Percentiles rank a stretch among this genome's conserved stretches.
Evolutionary conservation across 768 basidiomycete genomes (phyloP).

Genomic region (Lentinula sp.): DNA sequence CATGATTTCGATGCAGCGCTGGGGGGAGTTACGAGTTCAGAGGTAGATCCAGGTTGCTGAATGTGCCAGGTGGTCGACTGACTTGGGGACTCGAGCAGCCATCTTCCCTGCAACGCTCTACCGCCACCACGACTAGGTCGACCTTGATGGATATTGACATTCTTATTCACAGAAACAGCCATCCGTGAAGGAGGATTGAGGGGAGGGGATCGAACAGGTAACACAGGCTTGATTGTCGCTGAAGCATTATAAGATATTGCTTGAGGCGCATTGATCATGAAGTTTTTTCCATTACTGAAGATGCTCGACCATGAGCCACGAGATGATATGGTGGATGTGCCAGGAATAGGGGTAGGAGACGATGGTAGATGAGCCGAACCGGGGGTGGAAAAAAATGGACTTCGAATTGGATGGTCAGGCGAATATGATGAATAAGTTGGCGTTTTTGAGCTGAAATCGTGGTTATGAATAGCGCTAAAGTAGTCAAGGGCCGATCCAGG

Average conservation of each 20-base stretch:
- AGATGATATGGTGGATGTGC: conserved; percentile 50
- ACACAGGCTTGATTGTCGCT: conserved; percentile 32
- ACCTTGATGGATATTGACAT: conserved; percentile 1
- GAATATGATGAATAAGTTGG: neutral
- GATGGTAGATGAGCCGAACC: conserved; percentile 16
- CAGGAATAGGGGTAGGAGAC: conserved; percentile 27
- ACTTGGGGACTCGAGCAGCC: conserved; percentile 20
- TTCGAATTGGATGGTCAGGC: neutral
- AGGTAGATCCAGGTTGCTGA: conserved; percentile 16
- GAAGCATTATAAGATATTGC: conserved; percentile 27
- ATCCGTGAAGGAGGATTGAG: conserved; percentile 13
- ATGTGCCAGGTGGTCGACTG: conserved; percentile 8
- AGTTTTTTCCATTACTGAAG: conserved; percentile 63
- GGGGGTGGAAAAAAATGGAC: neutral
- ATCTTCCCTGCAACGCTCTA: conserved; percentile 15
- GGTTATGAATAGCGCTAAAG: conserved; percentile 43
- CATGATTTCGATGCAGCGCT: conserved; percentile 44
- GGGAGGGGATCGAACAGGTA: conserved; percentile 26
- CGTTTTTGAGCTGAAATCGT: neutral
- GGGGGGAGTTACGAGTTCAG: conserved; percentile 16
- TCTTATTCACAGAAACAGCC: conserved; percentile 18
- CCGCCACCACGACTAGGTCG: neutral
- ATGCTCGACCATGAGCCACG: conserved; percentile 79
- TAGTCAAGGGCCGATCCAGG: conserved; percentile 42
- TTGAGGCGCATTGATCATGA: conserved; percentile 48